Evolutionary conservation across 179 eudicot genomes (phyloP).

Genomic region (Corrigiola litoralis): DNA sequence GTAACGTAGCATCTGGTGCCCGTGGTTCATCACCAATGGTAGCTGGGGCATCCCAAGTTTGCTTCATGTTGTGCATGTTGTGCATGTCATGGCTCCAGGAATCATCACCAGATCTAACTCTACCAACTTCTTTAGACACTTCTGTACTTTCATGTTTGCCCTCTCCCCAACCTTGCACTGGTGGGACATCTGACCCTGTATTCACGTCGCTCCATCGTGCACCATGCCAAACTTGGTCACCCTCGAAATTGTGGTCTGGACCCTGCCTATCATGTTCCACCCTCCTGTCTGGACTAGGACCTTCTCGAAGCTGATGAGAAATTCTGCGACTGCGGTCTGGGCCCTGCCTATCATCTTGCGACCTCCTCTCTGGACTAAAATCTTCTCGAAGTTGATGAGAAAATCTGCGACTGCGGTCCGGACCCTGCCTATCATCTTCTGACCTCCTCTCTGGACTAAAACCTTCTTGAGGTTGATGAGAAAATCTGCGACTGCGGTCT

Average conservation of each 20-base stretch:
- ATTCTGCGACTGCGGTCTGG: slow-evolving; percentile 14
- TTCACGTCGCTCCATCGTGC: slow-evolving; percentile 28
- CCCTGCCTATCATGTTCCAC: slow-evolving; percentile 15
- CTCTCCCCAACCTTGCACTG: slow-evolving; percentile 27
- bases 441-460: slow-evolving; percentile 18
- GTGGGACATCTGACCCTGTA: slow-evolving; percentile 6
- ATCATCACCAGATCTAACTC: slow-evolving; percentile 21
- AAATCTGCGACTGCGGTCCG: no score
- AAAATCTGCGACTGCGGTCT: slow-evolving; percentile 9
- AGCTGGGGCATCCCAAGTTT: slow-evolving; percentile 19
- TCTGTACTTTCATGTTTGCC: slow-evolving; percentile 20
- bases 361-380: slow-evolving; percentile 16
- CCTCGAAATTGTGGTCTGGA: slow-evolving; percentile 18
- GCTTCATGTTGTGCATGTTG: neutral
- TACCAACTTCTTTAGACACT: slow-evolving; percentile 9
- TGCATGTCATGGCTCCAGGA: slow-evolving; percentile 17
- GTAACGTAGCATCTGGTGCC: slow-evolving; percentile 20
- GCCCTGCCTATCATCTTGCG: slow-evolving; percentile 15
- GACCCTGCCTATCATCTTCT: slow-evolving; percentile 12
- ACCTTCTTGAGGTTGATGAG: no score
- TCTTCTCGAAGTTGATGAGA: no score
- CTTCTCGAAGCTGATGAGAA: no score
- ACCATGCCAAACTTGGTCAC: slow-evolving; percentile 28
- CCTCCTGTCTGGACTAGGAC: slow-evolving; percentile 15
- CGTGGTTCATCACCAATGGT: slow-evolving; percentile 15